Conservation (phyloP, 352 stramenopile genomes). For the Phytophthora sp. region DNA sequence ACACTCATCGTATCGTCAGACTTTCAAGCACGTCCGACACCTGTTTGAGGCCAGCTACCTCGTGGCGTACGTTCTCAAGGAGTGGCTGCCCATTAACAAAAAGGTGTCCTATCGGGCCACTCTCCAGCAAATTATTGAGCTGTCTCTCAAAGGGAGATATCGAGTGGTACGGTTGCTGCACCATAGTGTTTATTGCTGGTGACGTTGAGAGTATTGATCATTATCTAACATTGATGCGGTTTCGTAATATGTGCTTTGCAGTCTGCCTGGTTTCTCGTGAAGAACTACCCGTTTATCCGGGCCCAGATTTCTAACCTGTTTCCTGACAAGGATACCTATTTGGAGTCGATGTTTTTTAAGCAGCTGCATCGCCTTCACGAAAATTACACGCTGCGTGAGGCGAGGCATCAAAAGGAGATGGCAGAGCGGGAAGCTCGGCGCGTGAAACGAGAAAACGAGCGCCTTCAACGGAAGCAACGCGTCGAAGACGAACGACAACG, state of each 20-base stretch:
- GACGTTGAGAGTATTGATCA: slow-evolving; percentile 13
- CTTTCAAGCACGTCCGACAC: slow-evolving; percentile 77
- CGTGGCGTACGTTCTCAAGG: slow-evolving; percentile 85
- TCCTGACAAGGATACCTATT: slow-evolving; percentile 71
- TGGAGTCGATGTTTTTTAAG: slow-evolving; percentile 89
- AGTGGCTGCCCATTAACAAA: slow-evolving; percentile 88
- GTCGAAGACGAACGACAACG: slow-evolving; percentile 57
- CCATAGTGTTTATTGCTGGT: slow-evolving; percentile 4
- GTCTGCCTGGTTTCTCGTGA: slow-evolving; percentile 85
- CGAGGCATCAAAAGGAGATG: slow-evolving; percentile 61
- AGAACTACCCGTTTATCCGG: slow-evolving; percentile 84
- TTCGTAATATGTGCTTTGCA: slow-evolving; percentile 31
- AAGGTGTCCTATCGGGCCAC: slow-evolving; percentile 86
- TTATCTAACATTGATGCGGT: slow-evolving; percentile 33
- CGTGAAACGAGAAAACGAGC: slow-evolving; percentile 65
- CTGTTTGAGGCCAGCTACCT: slow-evolving; percentile 87
- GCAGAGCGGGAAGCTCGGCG: slow-evolving; percentile 68
- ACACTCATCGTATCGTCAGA: slow-evolving; percentile 71
- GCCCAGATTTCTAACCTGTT: slow-evolving; percentile 83
- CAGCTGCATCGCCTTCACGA: slow-evolving; percentile 79
- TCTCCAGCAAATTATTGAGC: slow-evolving; percentile 81
- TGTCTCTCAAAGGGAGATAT: slow-evolving; percentile 76
- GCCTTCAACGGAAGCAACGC: slow-evolving; percentile 47
- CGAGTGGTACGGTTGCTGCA: slow-evolving; percentile 58
- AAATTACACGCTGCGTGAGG: slow-evolving; percentile 63